phyloP scores from a whole-genome alignment of 495 filamentous ascomycete species.

The Annulohypoxylon maeteangense region DNA sequence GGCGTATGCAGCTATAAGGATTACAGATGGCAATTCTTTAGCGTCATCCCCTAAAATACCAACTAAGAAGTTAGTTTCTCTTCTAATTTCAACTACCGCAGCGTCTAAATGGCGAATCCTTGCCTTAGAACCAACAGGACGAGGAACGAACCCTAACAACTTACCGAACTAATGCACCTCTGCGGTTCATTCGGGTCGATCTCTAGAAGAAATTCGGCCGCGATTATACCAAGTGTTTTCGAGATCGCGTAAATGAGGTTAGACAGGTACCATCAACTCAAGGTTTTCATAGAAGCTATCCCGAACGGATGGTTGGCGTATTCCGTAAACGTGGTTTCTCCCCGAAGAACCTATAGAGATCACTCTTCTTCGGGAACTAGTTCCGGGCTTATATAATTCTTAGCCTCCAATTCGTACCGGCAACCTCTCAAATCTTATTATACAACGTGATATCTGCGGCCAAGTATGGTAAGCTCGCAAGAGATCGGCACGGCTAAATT shows the following conservation, averaged over 20 bases:
- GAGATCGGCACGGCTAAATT: slow-evolving; percentile 6
- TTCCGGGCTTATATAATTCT: too few relatives aligned
- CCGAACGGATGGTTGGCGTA: too few relatives aligned
- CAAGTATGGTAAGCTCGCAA: slow-evolving; percentile 11
- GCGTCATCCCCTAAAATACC: slow-evolving; percentile 9
- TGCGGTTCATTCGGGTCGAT: slow-evolving; percentile 19
- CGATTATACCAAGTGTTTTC: neutral
- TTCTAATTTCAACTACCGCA: slow-evolving; percentile 16
- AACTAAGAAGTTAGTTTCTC: neutral
- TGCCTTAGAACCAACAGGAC: too few relatives aligned
- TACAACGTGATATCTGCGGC: neutral
- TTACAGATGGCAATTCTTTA: slow-evolving; percentile 5
- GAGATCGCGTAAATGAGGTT: slow-evolving; percentile 11
- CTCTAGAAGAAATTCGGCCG: slow-evolving; percentile 12
- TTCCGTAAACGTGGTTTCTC: too few relatives aligned
- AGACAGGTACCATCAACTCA: slow-evolving; percentile 15
- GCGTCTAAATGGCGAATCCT: slow-evolving; percentile 17
- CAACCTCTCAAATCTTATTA: neutral
- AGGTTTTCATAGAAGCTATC: neutral
- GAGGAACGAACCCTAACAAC: neutral
- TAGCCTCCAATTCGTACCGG: too few relatives aligned
- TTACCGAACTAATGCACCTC: slow-evolving; percentile 10
- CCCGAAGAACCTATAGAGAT: too few relatives aligned
- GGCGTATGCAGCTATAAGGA: slow-evolving; percentile 36
- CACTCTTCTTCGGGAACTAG: too few relatives aligned